phyloP scores from a whole-genome alignment of 768 basidiomycete genomes.

The Suillus subluteus region DNA sequence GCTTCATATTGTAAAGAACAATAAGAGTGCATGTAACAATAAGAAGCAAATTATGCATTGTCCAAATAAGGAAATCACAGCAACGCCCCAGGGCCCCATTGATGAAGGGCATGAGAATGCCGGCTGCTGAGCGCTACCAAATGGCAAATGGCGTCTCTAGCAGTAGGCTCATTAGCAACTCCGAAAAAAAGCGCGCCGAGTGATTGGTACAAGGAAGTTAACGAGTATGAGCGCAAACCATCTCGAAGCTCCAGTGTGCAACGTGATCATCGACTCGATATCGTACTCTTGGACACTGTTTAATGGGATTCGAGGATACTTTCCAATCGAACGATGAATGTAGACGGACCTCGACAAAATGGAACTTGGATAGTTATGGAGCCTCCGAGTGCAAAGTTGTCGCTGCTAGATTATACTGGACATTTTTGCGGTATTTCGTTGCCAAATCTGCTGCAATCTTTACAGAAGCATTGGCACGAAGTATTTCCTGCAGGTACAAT shows the following conservation, averaged over 20 bases:
- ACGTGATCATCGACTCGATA: neutral
- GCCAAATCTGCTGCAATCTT: conserved; percentile 83
- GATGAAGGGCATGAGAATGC: neutral
- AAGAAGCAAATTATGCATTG: conserved; percentile 18
- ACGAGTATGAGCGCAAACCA: neutral
- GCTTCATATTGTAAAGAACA: conserved; percentile 18
- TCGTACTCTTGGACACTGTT: neutral
- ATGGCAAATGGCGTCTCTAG: neutral
- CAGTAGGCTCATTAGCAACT: neutral
- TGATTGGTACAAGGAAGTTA: neutral
- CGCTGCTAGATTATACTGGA: conserved; percentile 87
- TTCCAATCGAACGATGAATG: neutral
- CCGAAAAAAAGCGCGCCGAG: neutral
- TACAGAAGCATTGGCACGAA: conserved; percentile 75
- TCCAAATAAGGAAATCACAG: conserved; percentile 29
- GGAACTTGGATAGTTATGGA: neutral
- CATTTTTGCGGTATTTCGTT: conserved; percentile 90
- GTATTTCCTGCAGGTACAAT: conserved; percentile 61
- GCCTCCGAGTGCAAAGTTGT: conserved; percentile 43
- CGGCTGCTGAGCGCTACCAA: neutral
- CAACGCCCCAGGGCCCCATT: neutral
- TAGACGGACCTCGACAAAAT: neutral
- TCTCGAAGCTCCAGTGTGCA: neutral
- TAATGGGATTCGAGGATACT: neutral
- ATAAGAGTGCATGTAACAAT: conserved; percentile 27